Evolutionary conservation across 257 asterid genomes (phyloP).

Genomic region (Verbena officinalis): DNA sequence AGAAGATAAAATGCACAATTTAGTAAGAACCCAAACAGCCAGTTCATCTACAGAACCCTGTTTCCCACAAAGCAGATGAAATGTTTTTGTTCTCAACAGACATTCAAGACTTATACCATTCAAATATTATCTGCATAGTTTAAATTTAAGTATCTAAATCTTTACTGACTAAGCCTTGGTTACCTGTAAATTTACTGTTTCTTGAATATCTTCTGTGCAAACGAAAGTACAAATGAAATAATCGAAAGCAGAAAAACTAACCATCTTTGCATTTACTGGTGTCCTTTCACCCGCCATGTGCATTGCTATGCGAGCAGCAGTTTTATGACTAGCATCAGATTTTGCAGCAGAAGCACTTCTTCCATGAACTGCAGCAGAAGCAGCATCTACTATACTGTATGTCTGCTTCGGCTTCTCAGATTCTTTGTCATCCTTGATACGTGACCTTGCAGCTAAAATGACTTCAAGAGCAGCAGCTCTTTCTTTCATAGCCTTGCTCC

Average conservation of each 20-base stretch:
- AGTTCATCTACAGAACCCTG: too few relatives aligned
- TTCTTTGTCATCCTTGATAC: slow-evolving; percentile 70
- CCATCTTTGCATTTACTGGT: slow-evolving; percentile 91
- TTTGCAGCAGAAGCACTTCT: slow-evolving; percentile 98
- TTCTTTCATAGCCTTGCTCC: slow-evolving; percentile 82
- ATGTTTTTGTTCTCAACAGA: too few relatives aligned
- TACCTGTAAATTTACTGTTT: neutral
- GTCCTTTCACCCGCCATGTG: slow-evolving; percentile 97
- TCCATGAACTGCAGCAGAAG: slow-evolving; percentile 98
- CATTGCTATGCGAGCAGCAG: slow-evolving; percentile 97
- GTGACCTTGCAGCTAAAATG: slow-evolving; percentile 89
- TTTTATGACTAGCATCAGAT: slow-evolving; percentile 76
- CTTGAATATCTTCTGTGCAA: slow-evolving; percentile 11
- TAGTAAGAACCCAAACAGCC: too few relatives aligned
- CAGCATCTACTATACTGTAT: slow-evolving; percentile 96
- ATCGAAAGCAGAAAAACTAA: slow-evolving; percentile 42
- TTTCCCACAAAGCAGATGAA: too few relatives aligned
- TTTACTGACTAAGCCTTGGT: slow-evolving; percentile 18
- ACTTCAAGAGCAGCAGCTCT: slow-evolving; percentile 88
- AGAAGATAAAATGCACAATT: too few relatives aligned
- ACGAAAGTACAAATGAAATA: neutral
- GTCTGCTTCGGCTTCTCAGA: slow-evolving; percentile 60
- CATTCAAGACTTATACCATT: too few relatives aligned
- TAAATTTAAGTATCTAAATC: slow-evolving; percentile 27
- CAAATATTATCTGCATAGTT: too few relatives aligned